Base-by-base conservation (phyloP, 495 filamentous ascomycete genomes). In the Coniosporium apollinis region DNA sequence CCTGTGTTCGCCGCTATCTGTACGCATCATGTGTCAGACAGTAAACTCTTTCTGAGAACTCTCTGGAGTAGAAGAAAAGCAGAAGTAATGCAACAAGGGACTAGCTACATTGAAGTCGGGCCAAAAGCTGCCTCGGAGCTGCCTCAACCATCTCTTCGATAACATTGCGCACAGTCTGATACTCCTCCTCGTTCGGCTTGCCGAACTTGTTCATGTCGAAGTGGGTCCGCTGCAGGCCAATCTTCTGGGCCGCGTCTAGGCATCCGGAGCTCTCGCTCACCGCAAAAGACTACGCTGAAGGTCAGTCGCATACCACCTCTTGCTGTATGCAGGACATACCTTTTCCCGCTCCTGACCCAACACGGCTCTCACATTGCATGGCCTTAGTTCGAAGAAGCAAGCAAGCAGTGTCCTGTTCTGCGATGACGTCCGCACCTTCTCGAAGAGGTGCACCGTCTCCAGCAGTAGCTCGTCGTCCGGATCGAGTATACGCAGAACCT, bases 191-290 rank as follows among this genome's bases (percentile, higher is more conserved):
- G n/a, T 32, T 37, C 5, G 37, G 17, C 26, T 45, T 45, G 14
- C 42, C 37, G 28, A 45, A 45, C 37, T 45, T 40, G 33, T 45
- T 45, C 37, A 45, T 45, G 21, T 45, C 18, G 28, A 45, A 45
- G 28, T 45, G 42, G 5, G 32, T 41, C 20, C 42, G 42, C 18
- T 31, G 41, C 19, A 45, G 42, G 22, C 37, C 40, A 28, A 24
- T 40, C 37, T 45, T 45, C 10, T 33, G 32, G 15, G 29, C 34
- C 30, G 19, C 18, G 24, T 30, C 28, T 14, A 30, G 28, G 18
- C 28, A 30, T n/a, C 28, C 28, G 18, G 28, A 30, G 28, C 28
- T 30, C 28, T 30, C 28, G 11, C 28, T 30, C 14, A 30, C 28
- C 11, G 18, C 28, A 30, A 30, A 30, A 14, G 13, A 14, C 28